Evolutionary conservation across 129 eudicot genomes (phyloP), one percentile per base, ranked within the genome.

Genomic region (Chrysanthemum seticuspe): DNA sequence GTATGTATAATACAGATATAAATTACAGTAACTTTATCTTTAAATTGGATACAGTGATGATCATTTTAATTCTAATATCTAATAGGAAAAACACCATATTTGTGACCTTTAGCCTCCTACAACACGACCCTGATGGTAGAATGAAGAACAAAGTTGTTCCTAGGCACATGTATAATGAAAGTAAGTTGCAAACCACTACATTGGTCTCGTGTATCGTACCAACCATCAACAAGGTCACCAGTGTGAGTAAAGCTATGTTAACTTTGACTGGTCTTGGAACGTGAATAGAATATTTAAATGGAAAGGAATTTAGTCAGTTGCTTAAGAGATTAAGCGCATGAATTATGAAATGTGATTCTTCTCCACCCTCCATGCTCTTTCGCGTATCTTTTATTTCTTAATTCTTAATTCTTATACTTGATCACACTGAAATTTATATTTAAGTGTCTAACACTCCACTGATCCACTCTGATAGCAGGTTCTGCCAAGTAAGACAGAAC

Each of bases 71-170:
- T 29, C 31, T 3, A 3, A 29, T 3, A 29, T 29, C 4, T 29
- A 29, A 29, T 29, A 3, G 31, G 31, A 3, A 29, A 29, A 29
- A 29, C 31, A 3, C 0, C 4, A 29, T 29, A 29, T 29, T 29
- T 29, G 31, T 3, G 31, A 29, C 83, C 57, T 75, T 79, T 23
- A 79, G 67, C 83, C 83, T 79, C 10, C 79, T 25, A 21, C 83
- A 79, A 60, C 83, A 79, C 3, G 11, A 8, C 10, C 74, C 75
- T 1, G 83, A 74, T 12, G 83, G 83, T 60, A 71, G 83, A 34
- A 53, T 36, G 79, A 31, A 73, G 64, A 72, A 79, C 63, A 73
- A 65, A 19, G 79, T 66, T 8, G 83, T n/a, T 25, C 83, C 79
- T 58, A 67, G 45, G 23, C 83, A 79, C 1, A 79, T 75, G 13